Conservation (phyloP, 164 flowering plant species). For the Warburgia ugandensis region DNA sequence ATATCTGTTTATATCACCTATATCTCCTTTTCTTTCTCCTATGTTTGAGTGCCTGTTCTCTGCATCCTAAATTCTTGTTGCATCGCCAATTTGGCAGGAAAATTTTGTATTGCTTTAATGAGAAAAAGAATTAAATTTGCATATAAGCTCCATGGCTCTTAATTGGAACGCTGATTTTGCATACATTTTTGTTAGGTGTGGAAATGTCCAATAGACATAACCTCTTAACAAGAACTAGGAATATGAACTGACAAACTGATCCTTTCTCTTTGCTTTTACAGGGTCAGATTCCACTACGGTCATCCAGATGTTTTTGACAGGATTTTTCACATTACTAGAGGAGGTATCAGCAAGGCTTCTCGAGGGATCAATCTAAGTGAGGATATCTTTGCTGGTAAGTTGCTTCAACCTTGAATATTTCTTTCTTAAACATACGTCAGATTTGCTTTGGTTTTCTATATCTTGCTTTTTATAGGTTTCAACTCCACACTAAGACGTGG, state of each 20-base stretch:
- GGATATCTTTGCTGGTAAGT: slow-evolving; percentile 93
- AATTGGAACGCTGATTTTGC: no score
- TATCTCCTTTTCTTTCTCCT: no score
- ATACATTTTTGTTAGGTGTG: no score
- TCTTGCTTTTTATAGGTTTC: slow-evolving; percentile 48
- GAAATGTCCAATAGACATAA: no score
- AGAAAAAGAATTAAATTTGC: background rate
- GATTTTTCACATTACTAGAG: slow-evolving; percentile 92
- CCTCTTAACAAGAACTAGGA: background rate
- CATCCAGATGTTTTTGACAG: slow-evolving; percentile 99
- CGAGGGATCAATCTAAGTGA: slow-evolving; percentile 86
- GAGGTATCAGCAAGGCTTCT: slow-evolving; percentile 97
- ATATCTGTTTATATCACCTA: no score
- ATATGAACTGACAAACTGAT: background rate
- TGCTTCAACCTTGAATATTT: background rate
- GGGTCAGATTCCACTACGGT: slow-evolving; percentile 98
- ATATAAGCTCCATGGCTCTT: background rate
- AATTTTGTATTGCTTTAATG: background rate
- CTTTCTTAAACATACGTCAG: background rate
- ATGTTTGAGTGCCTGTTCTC: no score
- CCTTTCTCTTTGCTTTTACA: slow-evolving; percentile 22
- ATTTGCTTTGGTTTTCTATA: slow-evolving; percentile 1
- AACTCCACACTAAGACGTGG: slow-evolving; percentile 92
- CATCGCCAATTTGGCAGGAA: background rate
- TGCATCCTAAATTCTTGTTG: no score